Evolutionary conservation across 169 alveolate genomes (phyloP), one percentile per base, ranked within the genome.

Genomic region (Plasmodium cynomolgi): DNA sequence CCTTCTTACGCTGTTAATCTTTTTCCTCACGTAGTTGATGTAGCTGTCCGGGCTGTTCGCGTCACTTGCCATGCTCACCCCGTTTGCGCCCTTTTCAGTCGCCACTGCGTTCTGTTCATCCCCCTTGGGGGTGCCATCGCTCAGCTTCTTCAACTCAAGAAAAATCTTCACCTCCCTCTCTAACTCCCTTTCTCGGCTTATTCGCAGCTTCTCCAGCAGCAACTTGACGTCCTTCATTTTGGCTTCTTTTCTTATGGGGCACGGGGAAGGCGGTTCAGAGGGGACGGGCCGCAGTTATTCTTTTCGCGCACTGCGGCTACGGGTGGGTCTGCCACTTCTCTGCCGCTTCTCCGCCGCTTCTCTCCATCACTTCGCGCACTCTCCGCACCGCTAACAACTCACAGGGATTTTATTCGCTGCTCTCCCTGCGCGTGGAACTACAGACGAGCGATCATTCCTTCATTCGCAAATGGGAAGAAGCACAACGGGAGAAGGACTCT

Each of bases 191-290:
- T 81, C 95, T 26, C 75, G 34, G 26, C 26, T 37, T 8, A 68
- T 71, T 26, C 47, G 71, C 41, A 83, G 50, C 68, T 54, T 68
- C 41, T 85, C 81, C 13, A 84, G 20, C 11, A 79, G 58, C 2
- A 68, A 23, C 26, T 81, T 80, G 8, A 85, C 54, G 56, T 84
- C 90, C 54, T 86, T 92, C 95, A 93, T 85, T 82, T 79, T 93
- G 62, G 13, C 6, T 6, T 68, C 15, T 68, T 68, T 6, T 26
- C 37, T 4, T 5, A 33, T 29, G 37, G 20, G 77, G 15, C 11
- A 47, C 58, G 17, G 62, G 9, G 8, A 50, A 44, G 17, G 62
- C 62, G 23, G 23, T 50, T 50, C 23, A 2, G n/a, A 17, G 62
- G 23, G 62, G 56, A 17, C 4, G 62, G 62, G 23, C 9, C 23